Evolutionary conservation across 2,329 filamentous ascomycete species (phyloP).

Genomic region (Furcasterigmium sp.): DNA sequence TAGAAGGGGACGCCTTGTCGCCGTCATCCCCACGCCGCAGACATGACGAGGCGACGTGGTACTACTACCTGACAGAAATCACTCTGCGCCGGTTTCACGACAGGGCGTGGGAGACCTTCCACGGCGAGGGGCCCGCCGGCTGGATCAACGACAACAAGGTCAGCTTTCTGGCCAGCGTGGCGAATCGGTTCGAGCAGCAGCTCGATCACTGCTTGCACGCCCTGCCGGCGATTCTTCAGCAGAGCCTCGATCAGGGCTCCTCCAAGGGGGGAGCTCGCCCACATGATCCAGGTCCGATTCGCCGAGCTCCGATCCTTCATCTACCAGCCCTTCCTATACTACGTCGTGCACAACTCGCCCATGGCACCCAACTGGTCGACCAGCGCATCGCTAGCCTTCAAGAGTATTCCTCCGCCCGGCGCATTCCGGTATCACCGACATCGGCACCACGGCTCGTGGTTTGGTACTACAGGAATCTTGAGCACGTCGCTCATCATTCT

Average conservation of each 20-base stretch:
- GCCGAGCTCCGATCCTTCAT: slow-evolving; percentile 12
- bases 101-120: slow-evolving; percentile 26
- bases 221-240: not conserved
- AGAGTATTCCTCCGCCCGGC: slow-evolving; percentile 12
- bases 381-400: slow-evolving; percentile 15
- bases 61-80: slow-evolving; percentile 38
- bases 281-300: slow-evolving; percentile 1
- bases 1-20: not conserved
- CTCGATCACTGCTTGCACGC: not conserved
- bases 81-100: slow-evolving; percentile 34
- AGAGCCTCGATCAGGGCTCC: not conserved
- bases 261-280: not conserved
- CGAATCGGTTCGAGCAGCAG: slow-evolving; percentile 11
- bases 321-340: slow-evolving; percentile 14
- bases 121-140: slow-evolving; percentile 10
- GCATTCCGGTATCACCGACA: slow-evolving; percentile 8
- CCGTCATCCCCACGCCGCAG: not conserved
- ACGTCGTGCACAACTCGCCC: slow-evolving; percentile 10
- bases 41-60: slow-evolving; percentile 31
- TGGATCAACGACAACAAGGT: slow-evolving; percentile 10
- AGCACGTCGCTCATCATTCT: slow-evolving; percentile 17
- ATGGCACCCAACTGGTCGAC: slow-evolving; percentile 8
- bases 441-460: slow-evolving; percentile 25
- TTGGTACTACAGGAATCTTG: slow-evolving; percentile 14
- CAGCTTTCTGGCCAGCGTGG: slow-evolving; percentile 1